These are phyloP conservation scores for Xylariaceae sp. DNA, from an alignment of 2,329 filamentous ascomycete genomes.

Conservation along the genomic window DNA sequence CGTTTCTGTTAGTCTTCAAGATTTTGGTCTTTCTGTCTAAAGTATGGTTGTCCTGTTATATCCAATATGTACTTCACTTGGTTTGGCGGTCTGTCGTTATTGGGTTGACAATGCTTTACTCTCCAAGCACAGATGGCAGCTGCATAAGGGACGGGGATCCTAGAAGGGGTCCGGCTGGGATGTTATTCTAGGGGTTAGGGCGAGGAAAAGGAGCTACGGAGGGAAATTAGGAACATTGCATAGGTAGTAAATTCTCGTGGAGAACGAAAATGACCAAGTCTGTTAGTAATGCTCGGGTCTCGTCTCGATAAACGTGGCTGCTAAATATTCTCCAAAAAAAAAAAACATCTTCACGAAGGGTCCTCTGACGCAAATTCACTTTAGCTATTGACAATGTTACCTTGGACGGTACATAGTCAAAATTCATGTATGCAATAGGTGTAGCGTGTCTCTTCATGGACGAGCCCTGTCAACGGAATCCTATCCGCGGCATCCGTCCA, in stretches of 20 bases:
- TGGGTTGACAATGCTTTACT: constrained; percentile 13
- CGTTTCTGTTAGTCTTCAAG: constrained; percentile 1
- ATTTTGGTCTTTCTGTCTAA: constrained; percentile 3
- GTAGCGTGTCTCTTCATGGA: not conserved
- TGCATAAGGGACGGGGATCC: constrained; percentile 21
- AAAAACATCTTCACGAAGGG: too few species aligned
- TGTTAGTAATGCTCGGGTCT: constrained; percentile 10
- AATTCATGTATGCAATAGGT: not conserved
- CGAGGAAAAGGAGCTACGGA: not conserved
- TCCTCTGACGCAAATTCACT: too few species aligned
- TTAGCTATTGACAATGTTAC: too few species aligned
- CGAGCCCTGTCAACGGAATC: constrained; percentile 12
- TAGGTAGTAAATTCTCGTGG: constrained; percentile 7
- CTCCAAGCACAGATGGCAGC: constrained; percentile 27
- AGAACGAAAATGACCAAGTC: constrained; percentile 15
- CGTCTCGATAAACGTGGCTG: too few species aligned
- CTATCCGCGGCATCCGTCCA: constrained; percentile 20
- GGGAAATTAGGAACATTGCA: not conserved
- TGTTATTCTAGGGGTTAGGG: constrained; percentile 6
- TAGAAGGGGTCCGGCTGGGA: constrained; percentile 10
- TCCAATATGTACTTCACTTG: constrained; percentile 19
- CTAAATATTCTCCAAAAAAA: too few species aligned
- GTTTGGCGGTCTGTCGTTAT: constrained; percentile 21
- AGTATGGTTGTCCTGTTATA: constrained; percentile 12
- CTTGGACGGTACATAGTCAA: too few species aligned